These are phyloP conservation scores for Malus hybrid DNA, from an alignment of 331 rosid species.

Conservation along the genomic window DNA sequence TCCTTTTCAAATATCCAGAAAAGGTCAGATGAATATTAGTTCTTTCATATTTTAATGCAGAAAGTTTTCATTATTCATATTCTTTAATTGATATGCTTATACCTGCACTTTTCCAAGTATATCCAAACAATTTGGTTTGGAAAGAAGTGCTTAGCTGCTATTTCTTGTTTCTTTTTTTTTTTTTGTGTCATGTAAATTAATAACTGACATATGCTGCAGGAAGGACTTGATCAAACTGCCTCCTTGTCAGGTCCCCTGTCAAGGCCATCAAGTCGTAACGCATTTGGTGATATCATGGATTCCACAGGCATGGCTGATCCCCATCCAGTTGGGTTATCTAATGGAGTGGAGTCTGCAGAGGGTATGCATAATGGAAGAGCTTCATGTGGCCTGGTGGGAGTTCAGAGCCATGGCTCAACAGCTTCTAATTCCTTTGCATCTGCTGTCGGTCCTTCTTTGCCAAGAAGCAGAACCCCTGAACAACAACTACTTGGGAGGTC, in stretches of 20 bases:
- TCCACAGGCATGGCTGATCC: slow-evolving; percentile 36
- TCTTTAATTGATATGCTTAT: slow-evolving; percentile 8
- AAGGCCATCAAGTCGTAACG: slow-evolving; percentile 56
- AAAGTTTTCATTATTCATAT: not conserved
- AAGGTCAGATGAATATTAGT: not conserved
- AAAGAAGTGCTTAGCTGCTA: not conserved
- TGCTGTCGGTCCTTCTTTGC: slow-evolving; percentile 49
- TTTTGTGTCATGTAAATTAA: slow-evolving; percentile 7
- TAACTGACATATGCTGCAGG: slow-evolving; percentile 48
- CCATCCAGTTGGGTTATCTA: slow-evolving; percentile 28
- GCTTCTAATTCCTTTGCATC: slow-evolving; percentile 52
- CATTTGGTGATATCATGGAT: slow-evolving; percentile 57
- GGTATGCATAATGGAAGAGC: slow-evolving; percentile 48
- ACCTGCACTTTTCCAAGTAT: not conserved
- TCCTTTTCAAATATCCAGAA: not conserved
- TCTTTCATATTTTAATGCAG: not conserved
- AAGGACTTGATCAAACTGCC: slow-evolving; percentile 64
- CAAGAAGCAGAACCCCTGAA: slow-evolving; percentile 75
- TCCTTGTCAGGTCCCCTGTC: slow-evolving; percentile 51
- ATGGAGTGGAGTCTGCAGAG: slow-evolving; percentile 48
- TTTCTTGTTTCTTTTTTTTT: slow-evolving; percentile 7
- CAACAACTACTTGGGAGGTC: slow-evolving; percentile 51
- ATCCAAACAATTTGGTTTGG: slow-evolving; percentile 1
- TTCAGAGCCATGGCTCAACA: slow-evolving; percentile 45
- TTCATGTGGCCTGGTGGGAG: slow-evolving; percentile 44